A percentile compares a stretch with the other conserved stretches of the same genome.
Evolutionary conservation across 805 yeast genomes (phyloP).

Genomic region (Maudiozyma serrabonitensis): DNA sequence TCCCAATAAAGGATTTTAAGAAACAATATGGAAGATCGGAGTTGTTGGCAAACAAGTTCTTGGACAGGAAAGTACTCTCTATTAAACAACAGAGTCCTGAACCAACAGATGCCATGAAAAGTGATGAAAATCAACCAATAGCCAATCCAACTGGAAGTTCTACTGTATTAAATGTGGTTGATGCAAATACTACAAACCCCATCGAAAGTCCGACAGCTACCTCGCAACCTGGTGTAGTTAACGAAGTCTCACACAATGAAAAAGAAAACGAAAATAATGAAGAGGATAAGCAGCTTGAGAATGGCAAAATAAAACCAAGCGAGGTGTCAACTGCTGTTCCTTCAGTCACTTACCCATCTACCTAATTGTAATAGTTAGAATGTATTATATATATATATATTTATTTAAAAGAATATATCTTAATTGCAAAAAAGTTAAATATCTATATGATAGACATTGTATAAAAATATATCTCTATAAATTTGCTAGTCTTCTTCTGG

Average conservation of each 20-base stretch:
- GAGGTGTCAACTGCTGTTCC: not conserved
- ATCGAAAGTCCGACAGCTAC: not conserved
- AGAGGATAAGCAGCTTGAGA: not conserved
- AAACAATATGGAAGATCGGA: constrained; percentile 29
- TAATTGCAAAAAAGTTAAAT: not conserved
- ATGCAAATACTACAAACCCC: not conserved
- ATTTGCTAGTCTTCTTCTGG: constrained; percentile 40
- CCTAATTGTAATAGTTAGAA: not conserved
- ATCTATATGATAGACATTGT: constrained; percentile 3
- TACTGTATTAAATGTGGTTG: not conserved
- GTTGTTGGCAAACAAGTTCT: constrained; percentile 29
- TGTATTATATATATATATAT: not conserved
- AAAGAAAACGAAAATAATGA: not conserved
- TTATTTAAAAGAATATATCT: not conserved
- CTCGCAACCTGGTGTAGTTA: not conserved
- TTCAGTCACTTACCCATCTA: not conserved
- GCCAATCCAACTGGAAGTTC: not conserved
- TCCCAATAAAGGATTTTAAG: constrained; percentile 16
- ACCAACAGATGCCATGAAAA: not conserved
- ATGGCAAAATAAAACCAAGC: not conserved
- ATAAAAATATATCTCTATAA: no score
- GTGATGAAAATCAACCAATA: not conserved
- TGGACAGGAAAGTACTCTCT: constrained; percentile 53
- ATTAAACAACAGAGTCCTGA: constrained; percentile 19
- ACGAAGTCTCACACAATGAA: not conserved